Evolutionary conservation across 306 rosid genomes (phyloP).

Genomic region (Pyrus communis): DNA sequence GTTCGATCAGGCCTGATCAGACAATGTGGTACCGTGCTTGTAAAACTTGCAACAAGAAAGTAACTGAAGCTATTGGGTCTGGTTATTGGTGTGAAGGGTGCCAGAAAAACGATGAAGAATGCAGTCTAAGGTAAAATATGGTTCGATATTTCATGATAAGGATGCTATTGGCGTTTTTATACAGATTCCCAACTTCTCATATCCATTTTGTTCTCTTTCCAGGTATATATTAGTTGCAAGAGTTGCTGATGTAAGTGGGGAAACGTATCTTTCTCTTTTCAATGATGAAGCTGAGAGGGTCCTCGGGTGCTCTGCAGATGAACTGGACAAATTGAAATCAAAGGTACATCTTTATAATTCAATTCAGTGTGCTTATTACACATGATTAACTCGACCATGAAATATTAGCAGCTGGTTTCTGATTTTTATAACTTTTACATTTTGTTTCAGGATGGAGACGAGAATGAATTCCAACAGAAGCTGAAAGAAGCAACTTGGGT

Average conservation of each 20-base stretch:
- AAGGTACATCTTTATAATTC: conserved; percentile 34
- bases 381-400: neutral
- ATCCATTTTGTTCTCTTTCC: neutral
- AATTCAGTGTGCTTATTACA: neutral
- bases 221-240: conserved; percentile 60
- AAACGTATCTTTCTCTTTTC: conserved; percentile 50
- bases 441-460: conserved; percentile 49
- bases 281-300: conserved; percentile 71
- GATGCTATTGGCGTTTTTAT: neutral
- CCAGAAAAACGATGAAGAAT: conserved; percentile 69
- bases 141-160: neutral
- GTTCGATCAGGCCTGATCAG: conserved; percentile 72
- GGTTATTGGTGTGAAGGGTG: conserved; percentile 92
- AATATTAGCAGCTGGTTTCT: neutral
- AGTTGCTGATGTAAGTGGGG: conserved; percentile 61
- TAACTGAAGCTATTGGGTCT: conserved; percentile 60
- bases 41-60: conserved; percentile 80
- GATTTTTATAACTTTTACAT: neutral
- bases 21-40: conserved; percentile 94
- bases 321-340: conserved; percentile 50
- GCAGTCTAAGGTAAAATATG: conserved; percentile 52
- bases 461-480: conserved; percentile 40
- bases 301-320: conserved; percentile 84
- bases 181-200: neutral
- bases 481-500: conserved; percentile 79